phyloP scores from a whole-genome alignment of 352 stramenopile genomes.

The Phytophthora fragariae region DNA sequence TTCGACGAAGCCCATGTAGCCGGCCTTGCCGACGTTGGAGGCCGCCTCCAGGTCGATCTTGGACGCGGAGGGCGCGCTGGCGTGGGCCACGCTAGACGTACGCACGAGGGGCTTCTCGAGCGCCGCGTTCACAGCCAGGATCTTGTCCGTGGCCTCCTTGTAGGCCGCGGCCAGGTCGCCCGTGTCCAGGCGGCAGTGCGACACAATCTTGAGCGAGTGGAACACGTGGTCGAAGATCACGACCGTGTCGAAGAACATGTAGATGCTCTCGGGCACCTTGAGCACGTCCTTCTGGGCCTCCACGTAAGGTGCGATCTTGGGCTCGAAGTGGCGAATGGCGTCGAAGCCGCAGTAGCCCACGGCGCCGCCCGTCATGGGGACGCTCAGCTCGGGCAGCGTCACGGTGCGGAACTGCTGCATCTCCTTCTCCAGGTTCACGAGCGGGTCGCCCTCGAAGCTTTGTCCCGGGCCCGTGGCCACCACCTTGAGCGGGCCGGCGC shows the following conservation, averaged over 20 bases:
- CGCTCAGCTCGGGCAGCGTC: slow-evolving; percentile 70
- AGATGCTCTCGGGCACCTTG: slow-evolving; percentile 88
- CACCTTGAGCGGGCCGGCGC: slow-evolving; percentile 82
- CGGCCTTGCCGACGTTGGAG: slow-evolving; percentile 85
- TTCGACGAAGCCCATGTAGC: slow-evolving; percentile 90
- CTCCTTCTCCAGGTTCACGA: slow-evolving; percentile 81
- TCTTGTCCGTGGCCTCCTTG: slow-evolving; percentile 76
- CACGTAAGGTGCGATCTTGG: slow-evolving; percentile 81
- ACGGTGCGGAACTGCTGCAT: slow-evolving; percentile 80
- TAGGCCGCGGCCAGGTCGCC: slow-evolving; percentile 72
- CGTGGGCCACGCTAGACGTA: slow-evolving; percentile 63
- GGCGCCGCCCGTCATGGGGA: slow-evolving; percentile 89
- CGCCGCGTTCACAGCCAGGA: slow-evolving; percentile 64
- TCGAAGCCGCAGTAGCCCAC: slow-evolving; percentile 92
- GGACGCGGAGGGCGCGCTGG: slow-evolving; percentile 44
- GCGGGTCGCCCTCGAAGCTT: slow-evolving; percentile 71
- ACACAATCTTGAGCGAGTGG: slow-evolving; percentile 91
- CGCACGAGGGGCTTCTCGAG: slow-evolving; percentile 71
- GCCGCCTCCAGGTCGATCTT: slow-evolving; percentile 76
- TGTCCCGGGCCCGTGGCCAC: slow-evolving; percentile 70
- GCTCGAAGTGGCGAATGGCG: slow-evolving; percentile 90
- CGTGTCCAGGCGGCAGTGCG: slow-evolving; percentile 79
- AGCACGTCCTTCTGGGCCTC: slow-evolving; percentile 82
- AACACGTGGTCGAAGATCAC: slow-evolving; percentile 93
- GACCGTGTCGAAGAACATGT: slow-evolving; percentile 92